Evolutionary conservation across 352 stramenopile species (phyloP).

Genomic region (Pythium graminicola): DNA sequence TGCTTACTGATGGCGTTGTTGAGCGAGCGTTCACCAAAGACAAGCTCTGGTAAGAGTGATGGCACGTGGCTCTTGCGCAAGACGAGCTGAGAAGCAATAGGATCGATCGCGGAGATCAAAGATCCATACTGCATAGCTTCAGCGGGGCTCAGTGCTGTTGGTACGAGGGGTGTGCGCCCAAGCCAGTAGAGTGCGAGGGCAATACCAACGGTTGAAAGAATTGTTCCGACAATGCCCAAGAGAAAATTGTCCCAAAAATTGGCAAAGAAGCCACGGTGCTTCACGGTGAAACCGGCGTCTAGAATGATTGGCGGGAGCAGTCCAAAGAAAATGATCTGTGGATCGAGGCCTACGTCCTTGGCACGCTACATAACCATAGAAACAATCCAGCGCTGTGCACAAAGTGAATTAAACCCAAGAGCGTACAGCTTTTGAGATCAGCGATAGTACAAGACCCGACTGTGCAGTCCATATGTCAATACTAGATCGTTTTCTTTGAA

Average conservation of each 20-base stretch:
- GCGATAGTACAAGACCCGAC: constrained; percentile 11
- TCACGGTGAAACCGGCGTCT: constrained; percentile 51
- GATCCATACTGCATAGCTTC: constrained; percentile 88
- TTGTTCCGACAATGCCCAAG: constrained; percentile 41
- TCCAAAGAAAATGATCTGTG: constrained; percentile 51
- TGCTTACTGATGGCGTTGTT: constrained; percentile 80
- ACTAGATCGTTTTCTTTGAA: background rate
- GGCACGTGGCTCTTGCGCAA: constrained; percentile 81
- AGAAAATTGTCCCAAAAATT: constrained; percentile 39
- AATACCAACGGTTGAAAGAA: constrained; percentile 39
- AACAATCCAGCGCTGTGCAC: too few relatives aligned
- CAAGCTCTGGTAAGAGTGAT: constrained; percentile 53
- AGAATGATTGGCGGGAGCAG: constrained; percentile 57
- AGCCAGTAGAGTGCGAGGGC: constrained; percentile 37
- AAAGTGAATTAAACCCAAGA: background rate
- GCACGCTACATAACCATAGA: constrained; percentile 13
- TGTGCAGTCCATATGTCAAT: background rate
- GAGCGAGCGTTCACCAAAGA: constrained; percentile 87
- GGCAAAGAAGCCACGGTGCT: constrained; percentile 50
- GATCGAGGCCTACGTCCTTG: constrained; percentile 33
- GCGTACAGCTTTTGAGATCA: constrained; percentile 20
- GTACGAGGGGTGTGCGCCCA: constrained; percentile 19
- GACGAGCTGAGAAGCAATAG: constrained; percentile 89
- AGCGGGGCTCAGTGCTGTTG: constrained; percentile 8
- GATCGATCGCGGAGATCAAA: constrained; percentile 90